Percentiles rank a stretch among this genome's conserved stretches.
These are phyloP conservation scores for Leucocoprinus leucothites DNA, from an alignment of 768 basidiomycete genomes.

Conservation along the genomic window DNA sequence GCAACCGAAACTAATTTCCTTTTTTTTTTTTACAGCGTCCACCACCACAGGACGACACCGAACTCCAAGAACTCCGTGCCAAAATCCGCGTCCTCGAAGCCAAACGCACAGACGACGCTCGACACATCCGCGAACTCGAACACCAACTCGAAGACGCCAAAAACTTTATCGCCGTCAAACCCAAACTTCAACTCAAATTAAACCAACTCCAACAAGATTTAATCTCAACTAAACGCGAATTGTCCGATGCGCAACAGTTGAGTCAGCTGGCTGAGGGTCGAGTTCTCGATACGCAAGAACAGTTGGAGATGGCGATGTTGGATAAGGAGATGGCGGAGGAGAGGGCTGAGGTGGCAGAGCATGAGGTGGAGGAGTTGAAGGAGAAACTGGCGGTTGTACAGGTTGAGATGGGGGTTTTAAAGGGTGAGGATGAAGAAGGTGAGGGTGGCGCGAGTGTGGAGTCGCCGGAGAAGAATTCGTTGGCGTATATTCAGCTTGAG, in stretches of 20 bases:
- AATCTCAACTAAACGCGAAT: constrained; percentile 67
- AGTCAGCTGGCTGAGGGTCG: constrained; percentile 66
- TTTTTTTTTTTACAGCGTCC: neutral
- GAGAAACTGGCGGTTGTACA: constrained; percentile 78
- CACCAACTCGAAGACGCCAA: constrained; percentile 81
- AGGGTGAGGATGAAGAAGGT: constrained; percentile 33
- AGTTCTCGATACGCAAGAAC: constrained; percentile 78
- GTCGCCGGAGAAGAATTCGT: constrained; percentile 47
- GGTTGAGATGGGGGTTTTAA: constrained; percentile 80
- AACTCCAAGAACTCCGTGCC: constrained; percentile 76
- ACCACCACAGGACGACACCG: constrained; percentile 47
- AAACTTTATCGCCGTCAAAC: constrained; percentile 77
- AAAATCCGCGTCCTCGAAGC: constrained; percentile 85
- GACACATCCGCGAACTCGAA: constrained; percentile 82
- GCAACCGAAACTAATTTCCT: neutral
- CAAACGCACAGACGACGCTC: constrained; percentile 82
- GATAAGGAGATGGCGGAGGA: constrained; percentile 98
- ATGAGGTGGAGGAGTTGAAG: constrained; percentile 73
- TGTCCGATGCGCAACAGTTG: constrained; percentile 77
- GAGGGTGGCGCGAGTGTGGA: constrained; percentile 18
- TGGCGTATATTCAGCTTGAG: constrained; percentile 84
- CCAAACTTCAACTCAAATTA: constrained; percentile 89
- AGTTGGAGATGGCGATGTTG: constrained; percentile 91
- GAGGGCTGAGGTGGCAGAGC: constrained; percentile 74
- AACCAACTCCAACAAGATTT: constrained; percentile 78